Conservation (phyloP, 2,329 filamentous ascomycete species). For the Malbranchea zuffiana region DNA sequence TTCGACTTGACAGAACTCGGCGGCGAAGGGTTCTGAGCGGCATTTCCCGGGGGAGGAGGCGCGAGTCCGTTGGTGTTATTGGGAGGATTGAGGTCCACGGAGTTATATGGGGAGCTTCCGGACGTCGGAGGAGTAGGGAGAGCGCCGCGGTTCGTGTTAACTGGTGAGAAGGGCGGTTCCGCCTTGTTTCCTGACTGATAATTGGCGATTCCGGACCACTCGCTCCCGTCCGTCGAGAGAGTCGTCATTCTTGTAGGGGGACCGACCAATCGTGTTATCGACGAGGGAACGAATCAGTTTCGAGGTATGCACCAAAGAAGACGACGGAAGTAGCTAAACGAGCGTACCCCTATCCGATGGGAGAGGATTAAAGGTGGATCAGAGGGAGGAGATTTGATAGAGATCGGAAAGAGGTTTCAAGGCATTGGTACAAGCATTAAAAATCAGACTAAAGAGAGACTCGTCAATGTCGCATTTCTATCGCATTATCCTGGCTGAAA, state of each 20-base stretch:
- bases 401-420: too few relatives aligned
- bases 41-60: conserved; percentile 48
- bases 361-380: too few relatives aligned
- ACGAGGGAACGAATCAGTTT: too few relatives aligned
- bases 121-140: conserved; percentile 61
- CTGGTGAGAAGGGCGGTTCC: conserved; percentile 33
- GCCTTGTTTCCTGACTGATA: conserved; percentile 46
- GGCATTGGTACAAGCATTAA: too few relatives aligned
- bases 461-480: too few relatives aligned
- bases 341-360: too few relatives aligned
- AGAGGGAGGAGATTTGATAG: too few relatives aligned
- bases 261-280: too few relatives aligned
- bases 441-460: too few relatives aligned
- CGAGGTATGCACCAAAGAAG: too few relatives aligned
- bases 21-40: conserved; percentile 58
- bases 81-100: conserved; percentile 13
- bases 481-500: too few relatives aligned
- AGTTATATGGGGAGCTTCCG: conserved; percentile 35
- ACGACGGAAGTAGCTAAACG: too few relatives aligned
- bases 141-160: conserved; percentile 40
- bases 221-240: conserved; percentile 68
- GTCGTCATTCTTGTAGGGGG: conserved; percentile 70
- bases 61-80: conserved; percentile 23
- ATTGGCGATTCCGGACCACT: conserved; percentile 63
- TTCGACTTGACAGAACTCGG: conserved; percentile 71